Evolutionary conservation across 345 rosid species (phyloP).

Genomic region (Microcos paniculata): DNA sequence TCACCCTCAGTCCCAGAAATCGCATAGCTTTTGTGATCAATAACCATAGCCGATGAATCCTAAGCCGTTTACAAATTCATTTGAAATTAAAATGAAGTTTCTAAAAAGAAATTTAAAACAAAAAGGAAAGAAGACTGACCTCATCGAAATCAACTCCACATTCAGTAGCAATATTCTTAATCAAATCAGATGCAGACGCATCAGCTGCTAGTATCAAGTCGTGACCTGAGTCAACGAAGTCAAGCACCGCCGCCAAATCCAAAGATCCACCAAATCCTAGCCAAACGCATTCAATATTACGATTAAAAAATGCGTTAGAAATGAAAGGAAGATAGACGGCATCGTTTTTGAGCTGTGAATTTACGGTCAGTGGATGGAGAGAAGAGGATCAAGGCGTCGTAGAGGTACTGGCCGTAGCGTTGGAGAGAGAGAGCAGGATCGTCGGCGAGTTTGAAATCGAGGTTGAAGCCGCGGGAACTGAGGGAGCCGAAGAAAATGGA

Average conservation of each 20-base stretch:
- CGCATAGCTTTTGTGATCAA: slow-evolving; percentile 58
- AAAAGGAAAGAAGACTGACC: slow-evolving; percentile 33
- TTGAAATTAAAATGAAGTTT: not conserved
- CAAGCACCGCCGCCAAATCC: slow-evolving; percentile 54
- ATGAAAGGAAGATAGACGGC: not conserved
- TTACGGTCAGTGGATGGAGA: slow-evolving; percentile 63
- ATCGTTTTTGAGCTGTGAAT: slow-evolving; percentile 22
- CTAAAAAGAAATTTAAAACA: not conserved
- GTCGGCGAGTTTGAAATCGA: slow-evolving; percentile 63
- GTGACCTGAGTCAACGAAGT: slow-evolving; percentile 74
- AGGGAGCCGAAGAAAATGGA: slow-evolving; percentile 65
- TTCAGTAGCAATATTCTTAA: slow-evolving; percentile 50
- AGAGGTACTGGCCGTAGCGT: slow-evolving; percentile 63
- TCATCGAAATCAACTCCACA: slow-evolving; percentile 77
- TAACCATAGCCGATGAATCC: slow-evolving; percentile 63
- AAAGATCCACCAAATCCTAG: slow-evolving; percentile 60
- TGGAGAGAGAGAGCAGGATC: slow-evolving; percentile 60
- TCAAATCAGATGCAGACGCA: slow-evolving; percentile 61
- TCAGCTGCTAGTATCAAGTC: slow-evolving; percentile 67
- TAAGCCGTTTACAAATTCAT: slow-evolving; percentile 21
- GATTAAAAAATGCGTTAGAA: not conserved
- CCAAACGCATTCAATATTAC: not conserved
- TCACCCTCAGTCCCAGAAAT: slow-evolving; percentile 51
- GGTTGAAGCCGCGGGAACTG: slow-evolving; percentile 54
- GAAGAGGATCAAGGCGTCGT: slow-evolving; percentile 58